These are phyloP conservation scores for Mycena galopus DNA, from an alignment of 768 basidiomycete genomes.

Conservation along the genomic window DNA sequence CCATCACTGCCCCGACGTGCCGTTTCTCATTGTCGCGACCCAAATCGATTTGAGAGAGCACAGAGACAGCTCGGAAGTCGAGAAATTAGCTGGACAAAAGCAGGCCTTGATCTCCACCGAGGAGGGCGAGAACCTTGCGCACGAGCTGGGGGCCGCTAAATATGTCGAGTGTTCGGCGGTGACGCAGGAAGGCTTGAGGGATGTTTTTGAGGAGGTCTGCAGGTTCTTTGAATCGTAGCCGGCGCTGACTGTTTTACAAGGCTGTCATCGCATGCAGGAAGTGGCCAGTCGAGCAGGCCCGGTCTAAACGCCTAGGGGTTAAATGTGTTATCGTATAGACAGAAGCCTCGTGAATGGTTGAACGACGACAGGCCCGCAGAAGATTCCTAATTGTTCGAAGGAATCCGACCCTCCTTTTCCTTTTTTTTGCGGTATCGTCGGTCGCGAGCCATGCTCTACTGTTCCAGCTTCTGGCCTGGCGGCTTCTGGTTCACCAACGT, in stretches of 20 bases:
- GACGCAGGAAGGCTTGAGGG: slow-evolving; percentile 66
- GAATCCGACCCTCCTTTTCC: too few relatives aligned
- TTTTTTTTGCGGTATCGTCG: too few relatives aligned
- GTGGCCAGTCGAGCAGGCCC: not conserved
- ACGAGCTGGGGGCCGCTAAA: slow-evolving; percentile 83
- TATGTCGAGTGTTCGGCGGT: slow-evolving; percentile 46
- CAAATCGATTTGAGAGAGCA: slow-evolving; percentile 97
- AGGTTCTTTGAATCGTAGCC: not conserved
- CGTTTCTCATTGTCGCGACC: slow-evolving; percentile 97
- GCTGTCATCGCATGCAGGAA: not conserved
- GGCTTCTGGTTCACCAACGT: too few relatives aligned
- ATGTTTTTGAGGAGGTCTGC: slow-evolving; percentile 62
- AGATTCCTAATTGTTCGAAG: too few relatives aligned
- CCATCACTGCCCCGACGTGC: slow-evolving; percentile 99
- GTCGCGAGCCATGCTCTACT: too few relatives aligned
- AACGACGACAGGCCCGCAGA: too few relatives aligned
- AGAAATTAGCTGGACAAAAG: slow-evolving; percentile 91
- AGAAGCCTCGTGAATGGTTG: too few relatives aligned
- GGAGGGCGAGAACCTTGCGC: slow-evolving; percentile 79
- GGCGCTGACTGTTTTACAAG: not conserved
- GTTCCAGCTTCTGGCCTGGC: too few relatives aligned
- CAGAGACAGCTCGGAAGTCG: slow-evolving; percentile 71
- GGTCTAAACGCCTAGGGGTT: not conserved
- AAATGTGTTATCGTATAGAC: not conserved
- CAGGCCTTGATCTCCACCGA: slow-evolving; percentile 91